Base-by-base conservation (phyloP, 192 early-diverging fungal genomes). In the Funneliformis mosseae region DNA sequence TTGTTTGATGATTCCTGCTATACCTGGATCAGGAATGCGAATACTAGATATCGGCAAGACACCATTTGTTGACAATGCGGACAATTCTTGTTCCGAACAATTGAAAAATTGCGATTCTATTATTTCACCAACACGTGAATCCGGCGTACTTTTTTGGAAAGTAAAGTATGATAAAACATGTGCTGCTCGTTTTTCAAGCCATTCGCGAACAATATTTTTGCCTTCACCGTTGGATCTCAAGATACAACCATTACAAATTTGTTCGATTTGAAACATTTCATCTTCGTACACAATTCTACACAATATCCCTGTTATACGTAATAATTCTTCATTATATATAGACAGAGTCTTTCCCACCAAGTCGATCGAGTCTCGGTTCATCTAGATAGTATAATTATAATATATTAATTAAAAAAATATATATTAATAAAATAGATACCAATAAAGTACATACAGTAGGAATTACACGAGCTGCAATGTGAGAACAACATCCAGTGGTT, bases 341-440 rank as follows among this genome's bases (percentile, higher is more conserved):
- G 89, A 88, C 3, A 97, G 86, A 16, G 88, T 88, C 18, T 90
- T 90, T 83, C 97, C 95, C 7, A 94, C 94, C 88, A 97, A 96
- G 72, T 97, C 96, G 41, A 97, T 90, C 14, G 87, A 89, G 82
- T 97, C 96, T 64, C 96, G 90, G 76, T 97, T 95, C 5, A 97
- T 64, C 77, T 78, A 33, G 0, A 16, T 28, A 68, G 18, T 18
- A 61, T 8, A 23, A 61, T 4, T 38, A 18, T 41, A n/a, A 75
- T 18, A 12, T 18, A 5, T 55, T 12, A 38, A 55, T 5, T n/a
- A 18, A 55, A 55, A 50, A 55, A 61, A 42, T 10, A 21, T 6
- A 61, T 0, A 23, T 16, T n/a, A 1, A 61, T 14, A 8, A 7
- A 41, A 4, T 48, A 7, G 28, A 21, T 18, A 23, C 16, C 1